Percentiles rank a stretch among this genome's conserved stretches.
Evolutionary conservation across 495 filamentous ascomycete species (phyloP).

Genomic region (Apiosordaria backusii): DNA sequence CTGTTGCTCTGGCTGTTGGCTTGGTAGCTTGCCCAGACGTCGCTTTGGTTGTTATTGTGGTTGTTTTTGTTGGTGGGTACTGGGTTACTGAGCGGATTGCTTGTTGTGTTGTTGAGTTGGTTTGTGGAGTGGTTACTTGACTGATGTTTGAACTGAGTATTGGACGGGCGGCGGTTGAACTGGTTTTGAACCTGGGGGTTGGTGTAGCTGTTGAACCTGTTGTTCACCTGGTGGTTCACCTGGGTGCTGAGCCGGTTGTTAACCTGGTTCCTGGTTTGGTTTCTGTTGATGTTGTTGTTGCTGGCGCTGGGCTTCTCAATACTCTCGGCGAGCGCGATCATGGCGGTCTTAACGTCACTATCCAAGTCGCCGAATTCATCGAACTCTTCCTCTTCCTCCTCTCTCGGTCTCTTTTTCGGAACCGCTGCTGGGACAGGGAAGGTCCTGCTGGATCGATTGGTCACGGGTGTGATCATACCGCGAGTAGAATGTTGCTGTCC

Average conservation of each 20-base stretch:
- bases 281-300: constrained; percentile 7
- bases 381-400: not conserved
- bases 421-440: not conserved
- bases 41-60: not conserved
- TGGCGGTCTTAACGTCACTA: not conserved
- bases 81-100: too few relatives aligned
- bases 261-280: not conserved
- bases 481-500: not conserved
- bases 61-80: not conserved
- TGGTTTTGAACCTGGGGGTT: not conserved
- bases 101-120: too few relatives aligned
- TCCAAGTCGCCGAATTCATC: not conserved
- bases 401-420: not conserved
- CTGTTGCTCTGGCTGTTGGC: not conserved
- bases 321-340: not conserved
- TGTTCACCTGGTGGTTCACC: not conserved
- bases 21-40: not conserved
- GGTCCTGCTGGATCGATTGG: not conserved
- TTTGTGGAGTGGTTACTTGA: too few relatives aligned
- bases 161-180: not conserved
- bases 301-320: not conserved
- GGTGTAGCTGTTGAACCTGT: not conserved
- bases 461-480: not conserved
- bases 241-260: not conserved
- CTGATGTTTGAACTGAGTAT: not conserved